Evolutionary conservation across 1,284 basidiomycete genomes (phyloP), one percentile per base, ranked within the genome.

Genomic region (Ustilago loliicola): DNA sequence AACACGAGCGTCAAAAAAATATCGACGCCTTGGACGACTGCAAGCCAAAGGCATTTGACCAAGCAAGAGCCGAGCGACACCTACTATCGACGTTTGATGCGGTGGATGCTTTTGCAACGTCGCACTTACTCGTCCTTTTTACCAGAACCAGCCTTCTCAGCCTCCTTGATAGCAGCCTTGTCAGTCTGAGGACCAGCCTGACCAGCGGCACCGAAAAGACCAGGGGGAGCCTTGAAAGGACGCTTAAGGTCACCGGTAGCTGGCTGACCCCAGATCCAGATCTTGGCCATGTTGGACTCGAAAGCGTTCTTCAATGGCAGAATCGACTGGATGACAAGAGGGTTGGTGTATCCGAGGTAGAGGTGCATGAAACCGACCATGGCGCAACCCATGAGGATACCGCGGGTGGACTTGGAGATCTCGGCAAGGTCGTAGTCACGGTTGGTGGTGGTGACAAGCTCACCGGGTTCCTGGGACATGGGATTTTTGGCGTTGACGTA

Each of bases 341-440:
- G 85, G 76, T 85, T 84, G 64, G 85, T 86, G 83, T 86, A 85
- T 36, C 83, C 83, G 40, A 86, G 61, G 80, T 86, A 86, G 45
- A 85, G 62, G 70, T 86, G 85, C 85, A 86, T 86, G 66, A 83
- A 72, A 17, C 72, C 84, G 66, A 87, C 86, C 74, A 88, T 85
- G 32, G 77, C 75, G 61, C 79, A 67, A 42, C 87, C 87, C 77
- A 88, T 87, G 30, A 87, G 66, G 36, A 87, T 82, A 34, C 87
- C 84, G 17, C 92, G 87, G 72, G 95, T 92, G n/a, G 92, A 89
- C 89, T 97, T 95, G 66, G 92, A 93, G 3, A 91, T 91, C 87
- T 98, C 93, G 5, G 90, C 88, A 17, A 98, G 91, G 87, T 99
- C 96, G 81, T 99, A 99, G 86, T 98, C 96, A 66, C 91, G 90